A percentile compares a stretch with the other conserved stretches of the same genome.
These are phyloP conservation scores for Panus rudis DNA, from an alignment of 768 basidiomycete genomes.

Conservation along the genomic window DNA sequence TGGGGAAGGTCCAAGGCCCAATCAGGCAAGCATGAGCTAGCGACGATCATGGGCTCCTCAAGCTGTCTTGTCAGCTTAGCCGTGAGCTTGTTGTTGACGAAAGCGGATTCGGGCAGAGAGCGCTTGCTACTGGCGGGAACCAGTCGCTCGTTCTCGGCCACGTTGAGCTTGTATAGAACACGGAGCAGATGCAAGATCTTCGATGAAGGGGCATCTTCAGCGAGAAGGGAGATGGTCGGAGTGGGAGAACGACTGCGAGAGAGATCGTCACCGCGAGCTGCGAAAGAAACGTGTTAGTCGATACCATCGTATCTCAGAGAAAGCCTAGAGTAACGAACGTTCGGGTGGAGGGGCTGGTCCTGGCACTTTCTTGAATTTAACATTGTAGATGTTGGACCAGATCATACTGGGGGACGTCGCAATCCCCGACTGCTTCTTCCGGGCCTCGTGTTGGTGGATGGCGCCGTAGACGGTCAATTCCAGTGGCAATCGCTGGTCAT, in stretches of 20 bases:
- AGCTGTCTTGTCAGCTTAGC: constrained; percentile 96
- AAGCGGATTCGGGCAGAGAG: constrained; percentile 71
- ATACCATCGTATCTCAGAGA: neutral
- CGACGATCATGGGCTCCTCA: constrained; percentile 98
- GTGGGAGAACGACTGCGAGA: constrained; percentile 53
- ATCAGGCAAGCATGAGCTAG: constrained; percentile 93
- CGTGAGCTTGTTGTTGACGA: constrained; percentile 96
- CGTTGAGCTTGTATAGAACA: constrained; percentile 78
- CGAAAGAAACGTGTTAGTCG: constrained; percentile 5
- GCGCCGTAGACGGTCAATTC: constrained; percentile 96
- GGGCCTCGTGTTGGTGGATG: constrained; percentile 84
- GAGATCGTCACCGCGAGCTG: constrained; percentile 35
- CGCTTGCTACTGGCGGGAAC: constrained; percentile 43
- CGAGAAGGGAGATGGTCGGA: constrained; percentile 69
- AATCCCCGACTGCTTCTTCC: constrained; percentile 57
- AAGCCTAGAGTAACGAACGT: constrained; percentile 26
- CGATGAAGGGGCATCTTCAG: constrained; percentile 77
- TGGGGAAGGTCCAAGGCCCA: constrained; percentile 96
- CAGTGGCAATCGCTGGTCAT: constrained; percentile 74
- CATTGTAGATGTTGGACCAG: constrained; percentile 86
- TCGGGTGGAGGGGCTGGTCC: constrained; percentile 69
- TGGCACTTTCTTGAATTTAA: constrained; percentile 88
- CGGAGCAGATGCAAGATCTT: constrained; percentile 89
- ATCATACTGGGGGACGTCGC: constrained; percentile 58
- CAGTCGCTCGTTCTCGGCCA: constrained; percentile 59